Evolutionary conservation across 208 protist genomes (phyloP).

Genomic region (Leishmania martiniquensis): DNA sequence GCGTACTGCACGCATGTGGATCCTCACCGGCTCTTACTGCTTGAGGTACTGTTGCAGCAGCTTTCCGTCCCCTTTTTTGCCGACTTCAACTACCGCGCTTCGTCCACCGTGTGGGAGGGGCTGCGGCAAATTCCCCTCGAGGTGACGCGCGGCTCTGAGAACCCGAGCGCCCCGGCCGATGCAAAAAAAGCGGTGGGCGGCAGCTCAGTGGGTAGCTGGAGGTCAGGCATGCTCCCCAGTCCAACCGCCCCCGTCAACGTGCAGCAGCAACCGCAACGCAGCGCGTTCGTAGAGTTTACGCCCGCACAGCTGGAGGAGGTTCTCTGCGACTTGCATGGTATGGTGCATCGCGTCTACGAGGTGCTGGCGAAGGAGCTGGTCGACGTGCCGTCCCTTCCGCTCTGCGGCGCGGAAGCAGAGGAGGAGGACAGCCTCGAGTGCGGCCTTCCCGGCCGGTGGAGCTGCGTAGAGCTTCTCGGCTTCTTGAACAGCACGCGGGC

Average conservation of each 20-base stretch:
- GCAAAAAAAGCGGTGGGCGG: background rate
- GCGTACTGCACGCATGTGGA: conserved; percentile 30
- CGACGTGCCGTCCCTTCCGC: conserved; percentile 7
- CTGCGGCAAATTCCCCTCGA: conserved; percentile 22
- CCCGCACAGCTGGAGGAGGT: conserved; percentile 19
- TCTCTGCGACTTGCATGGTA: conserved; percentile 12
- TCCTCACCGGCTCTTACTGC: conserved; percentile 37
- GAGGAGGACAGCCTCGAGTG: background rate
- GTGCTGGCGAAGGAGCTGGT: conserved; percentile 10
- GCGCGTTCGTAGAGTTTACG: conserved; percentile 20
- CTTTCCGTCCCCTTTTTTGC: conserved; percentile 64
- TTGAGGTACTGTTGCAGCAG: conserved; percentile 55
- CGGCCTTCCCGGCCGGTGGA: conserved; percentile 28
- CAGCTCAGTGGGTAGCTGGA: background rate
- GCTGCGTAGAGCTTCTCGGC: conserved; percentile 35
- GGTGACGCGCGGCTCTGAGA: background rate
- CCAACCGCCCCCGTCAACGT: background rate
- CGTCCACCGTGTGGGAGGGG: conserved; percentile 52
- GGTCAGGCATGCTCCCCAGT: background rate
- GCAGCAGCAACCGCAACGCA: conserved; percentile 11
- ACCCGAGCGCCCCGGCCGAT: background rate
- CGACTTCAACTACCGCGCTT: conserved; percentile 43
- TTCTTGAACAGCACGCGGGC: conserved; percentile 47
- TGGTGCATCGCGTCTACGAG: conserved; percentile 17
- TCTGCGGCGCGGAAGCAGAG: conserved; percentile 1